Evolutionary conservation across 352 stramenopile genomes (phyloP), one percentile per base, ranked within the genome.

Genomic region (Blastocystis sp.): DNA sequence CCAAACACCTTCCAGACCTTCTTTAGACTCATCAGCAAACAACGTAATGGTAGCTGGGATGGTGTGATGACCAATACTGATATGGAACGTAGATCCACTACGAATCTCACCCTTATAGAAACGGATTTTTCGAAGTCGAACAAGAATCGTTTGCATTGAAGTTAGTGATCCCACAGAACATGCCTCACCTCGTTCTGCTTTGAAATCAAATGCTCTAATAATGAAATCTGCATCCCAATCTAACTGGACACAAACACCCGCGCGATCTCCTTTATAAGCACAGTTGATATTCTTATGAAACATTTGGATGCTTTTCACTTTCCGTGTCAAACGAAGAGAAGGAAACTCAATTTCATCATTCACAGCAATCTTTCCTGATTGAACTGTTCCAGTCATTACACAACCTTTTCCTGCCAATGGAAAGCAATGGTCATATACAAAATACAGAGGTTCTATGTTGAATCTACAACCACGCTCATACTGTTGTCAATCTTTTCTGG

Each of bases 351-450:
- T 91, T 22, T 94, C 93, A 60, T 99, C 93, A 90, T 96, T 96
- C 0, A 98, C 94, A 3, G 87, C 58, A 0, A 97, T 69, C 24
- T 89, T 91, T 53, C 97, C 97, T 0, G 91, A 93, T 13, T 98
- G 90, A 69, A 97, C 94, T 0, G 94, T 96, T 51, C 97, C 97
- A 24, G 97, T 99, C 59, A 99, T 90, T 35, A 99, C 95, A 19
- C 97, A 99, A 30, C 97, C 97, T 90, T 98, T 96, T 13, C 97
- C 97, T 60, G 96, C 95, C 59, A 99, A 95, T 30, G 93, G 92
- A 90, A 99, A 99, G 91, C 96, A 99, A 90, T 99, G 97, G 92
- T 99, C 97, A 79, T 99, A 95, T 48, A 94, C 93, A 87, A 98
- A 96, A 87, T 95, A 95, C 73, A 98, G 95, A 35, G 92, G 90